A percentile compares a stretch with the other conserved stretches of the same genome.
Evolutionary conservation across 2,329 filamentous ascomycete species (phyloP).

Genomic region (Mycosphaerella arachidis): DNA sequence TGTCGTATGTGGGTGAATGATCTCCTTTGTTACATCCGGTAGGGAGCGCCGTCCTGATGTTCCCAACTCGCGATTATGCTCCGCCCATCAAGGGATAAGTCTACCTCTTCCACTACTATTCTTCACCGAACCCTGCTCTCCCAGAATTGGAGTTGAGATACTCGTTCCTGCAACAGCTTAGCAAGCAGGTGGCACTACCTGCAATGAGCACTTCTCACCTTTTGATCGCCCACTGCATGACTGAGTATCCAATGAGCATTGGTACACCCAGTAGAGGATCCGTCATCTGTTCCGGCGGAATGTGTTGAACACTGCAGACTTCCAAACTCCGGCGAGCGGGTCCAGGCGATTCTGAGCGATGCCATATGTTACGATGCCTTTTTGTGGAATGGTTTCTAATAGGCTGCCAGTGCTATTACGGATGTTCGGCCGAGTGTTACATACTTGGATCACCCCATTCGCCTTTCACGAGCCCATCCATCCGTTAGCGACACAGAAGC

Average conservation of each 20-base stretch:
- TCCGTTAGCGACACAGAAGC: not conserved
- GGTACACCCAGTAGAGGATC: slow-evolving; percentile 81
- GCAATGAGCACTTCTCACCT: slow-evolving; percentile 52
- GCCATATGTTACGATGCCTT: slow-evolving; percentile 63
- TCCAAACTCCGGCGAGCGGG: slow-evolving; percentile 69
- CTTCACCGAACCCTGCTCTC: slow-evolving; percentile 50
- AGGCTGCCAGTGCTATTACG: not conserved
- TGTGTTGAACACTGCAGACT: slow-evolving; percentile 91
- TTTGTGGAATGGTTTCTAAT: slow-evolving; percentile 49
- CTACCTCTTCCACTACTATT: slow-evolving; percentile 8
- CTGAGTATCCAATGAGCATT: slow-evolving; percentile 70
- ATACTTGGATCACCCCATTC: slow-evolving; percentile 10
- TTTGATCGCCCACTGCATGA: slow-evolving; percentile 86
- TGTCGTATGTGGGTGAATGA: slow-evolving; percentile 40
- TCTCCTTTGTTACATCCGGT: not conserved
- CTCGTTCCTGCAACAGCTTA: slow-evolving; percentile 57
- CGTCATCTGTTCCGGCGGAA: slow-evolving; percentile 81
- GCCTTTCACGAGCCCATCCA: slow-evolving; percentile 8
- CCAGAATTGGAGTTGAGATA: slow-evolving; percentile 77
- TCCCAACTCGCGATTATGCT: not conserved
- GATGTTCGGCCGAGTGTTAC: not conserved
- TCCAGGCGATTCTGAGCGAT: slow-evolving; percentile 83
- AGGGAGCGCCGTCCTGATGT: not conserved
- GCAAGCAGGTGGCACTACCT: not conserved
- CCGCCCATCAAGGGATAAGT: not conserved